Conservation (phyloP, 1,284 basidiomycete species). For the Boletus mariae region DNA sequence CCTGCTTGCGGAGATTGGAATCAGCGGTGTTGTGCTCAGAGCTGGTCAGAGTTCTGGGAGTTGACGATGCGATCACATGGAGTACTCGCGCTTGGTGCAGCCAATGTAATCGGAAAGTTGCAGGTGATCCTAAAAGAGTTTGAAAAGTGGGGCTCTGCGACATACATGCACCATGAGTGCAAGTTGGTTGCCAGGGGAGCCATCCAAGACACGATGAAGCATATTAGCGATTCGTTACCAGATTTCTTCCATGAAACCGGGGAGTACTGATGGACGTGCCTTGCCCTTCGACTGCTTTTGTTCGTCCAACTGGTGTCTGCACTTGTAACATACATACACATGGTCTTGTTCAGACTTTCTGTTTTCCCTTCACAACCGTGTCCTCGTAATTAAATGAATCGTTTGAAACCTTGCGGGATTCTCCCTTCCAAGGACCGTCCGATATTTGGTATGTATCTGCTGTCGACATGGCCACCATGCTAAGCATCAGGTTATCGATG, state of each 20-base stretch:
- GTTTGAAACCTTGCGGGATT: constrained; percentile 4
- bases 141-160: constrained; percentile 62
- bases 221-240: constrained; percentile 52
- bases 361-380: constrained; percentile 29
- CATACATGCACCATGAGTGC: constrained; percentile 73
- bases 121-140: constrained; percentile 58
- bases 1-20: constrained; percentile 63
- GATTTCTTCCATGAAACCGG: constrained; percentile 51
- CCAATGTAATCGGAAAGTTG: constrained; percentile 61
- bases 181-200: constrained; percentile 50
- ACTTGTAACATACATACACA: neutral
- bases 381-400: constrained; percentile 25
- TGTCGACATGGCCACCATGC: constrained; percentile 49
- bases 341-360: constrained; percentile 14
- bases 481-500: constrained; percentile 60
- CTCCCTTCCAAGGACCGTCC: constrained; percentile 32
- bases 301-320: neutral
- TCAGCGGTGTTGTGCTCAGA: constrained; percentile 61
- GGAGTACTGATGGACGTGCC: constrained; percentile 23
- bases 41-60: constrained; percentile 67
- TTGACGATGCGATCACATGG: constrained; percentile 59
- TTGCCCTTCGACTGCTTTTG: neutral
- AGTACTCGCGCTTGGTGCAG: constrained; percentile 51
- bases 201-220: constrained; percentile 51
- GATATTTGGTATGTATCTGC: constrained; percentile 11